Percentiles rank a stretch among this genome's conserved stretches.
phyloP scores from a whole-genome alignment of 139 green algal genomes.

The Diplosphaera chodatii region DNA sequence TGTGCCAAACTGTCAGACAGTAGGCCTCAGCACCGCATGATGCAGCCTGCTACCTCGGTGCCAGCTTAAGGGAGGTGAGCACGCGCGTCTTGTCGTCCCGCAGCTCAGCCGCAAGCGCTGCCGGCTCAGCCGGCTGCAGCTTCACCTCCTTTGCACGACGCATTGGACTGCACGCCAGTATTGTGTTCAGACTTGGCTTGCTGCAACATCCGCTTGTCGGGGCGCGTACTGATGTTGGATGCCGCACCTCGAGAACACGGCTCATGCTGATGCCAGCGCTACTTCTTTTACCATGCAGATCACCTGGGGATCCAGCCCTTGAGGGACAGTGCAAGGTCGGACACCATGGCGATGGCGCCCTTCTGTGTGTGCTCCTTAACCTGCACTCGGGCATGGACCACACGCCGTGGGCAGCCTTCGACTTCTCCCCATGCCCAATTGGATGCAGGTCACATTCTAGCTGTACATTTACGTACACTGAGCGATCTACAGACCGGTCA shows the following conservation, averaged over 20 bases:
- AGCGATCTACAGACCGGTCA: no score
- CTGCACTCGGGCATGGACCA: conserved; percentile 24
- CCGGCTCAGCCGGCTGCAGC: conserved; percentile 10
- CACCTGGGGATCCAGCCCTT: conserved; percentile 3
- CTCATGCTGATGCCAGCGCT: not conserved
- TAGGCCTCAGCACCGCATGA: not conserved
- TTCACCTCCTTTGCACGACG: conserved; percentile 1
- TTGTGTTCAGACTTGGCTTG: no score
- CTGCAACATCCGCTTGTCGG: no score
- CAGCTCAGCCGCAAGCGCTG: conserved; percentile 3
- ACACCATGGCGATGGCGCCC: conserved; percentile 29
- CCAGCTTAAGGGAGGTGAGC: not conserved
- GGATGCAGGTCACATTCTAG: no score
- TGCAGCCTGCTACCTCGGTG: not conserved
- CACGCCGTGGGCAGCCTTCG: no score
- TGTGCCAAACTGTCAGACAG: not conserved
- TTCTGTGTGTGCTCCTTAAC: conserved; percentile 25
- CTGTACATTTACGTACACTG: no score
- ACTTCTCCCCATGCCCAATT: no score
- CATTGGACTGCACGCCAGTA: not conserved
- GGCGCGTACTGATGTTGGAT: no score
- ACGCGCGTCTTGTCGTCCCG: conserved; percentile 14
- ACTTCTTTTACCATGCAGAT: not conserved
- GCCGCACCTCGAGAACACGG: not conserved
- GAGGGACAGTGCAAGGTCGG: conserved; percentile 19